Evolutionary conservation across 140 eudicot genomes (phyloP), one percentile per base, ranked within the genome.

Genomic region (Anethum foeniculum): DNA sequence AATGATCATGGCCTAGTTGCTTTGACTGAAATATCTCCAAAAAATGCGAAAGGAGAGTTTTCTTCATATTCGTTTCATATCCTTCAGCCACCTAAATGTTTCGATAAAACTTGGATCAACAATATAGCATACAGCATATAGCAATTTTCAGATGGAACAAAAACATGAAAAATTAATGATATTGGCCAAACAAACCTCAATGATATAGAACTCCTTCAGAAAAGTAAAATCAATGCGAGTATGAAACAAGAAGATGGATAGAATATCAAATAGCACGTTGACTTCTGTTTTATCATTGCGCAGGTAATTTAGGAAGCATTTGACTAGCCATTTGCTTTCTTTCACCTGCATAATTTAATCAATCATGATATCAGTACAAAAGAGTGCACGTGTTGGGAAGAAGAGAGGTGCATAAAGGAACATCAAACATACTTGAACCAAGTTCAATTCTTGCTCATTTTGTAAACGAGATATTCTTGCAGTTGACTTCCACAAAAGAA

Each of bases 301-400:
- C 81, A 96, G 75, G 85, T 96, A 96, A 84, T 96, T 96, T 83
- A 96, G 90, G 82, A 93, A 96, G 90, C 99, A 96, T 85, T 96
- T 96, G 81, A 96, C 96, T 77, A 96, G 94, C 99, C 99, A 96
- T 82, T 96, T 96, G 93, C 98, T 96, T 87, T 96, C 99, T 82
- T 93, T 96, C 71, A 96, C 98, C 99, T 96, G 93, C 43, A 67
- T 13, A 67, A 39, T 62, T 25, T 0, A 32, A 67, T 30, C 21
- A 67, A 30, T 14, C 23, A 67, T 67, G 43, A 12, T 32, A 67
- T 67, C 43, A 67, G 39, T 5, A 30, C 7, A 15, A 16, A 64
- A 27, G 41, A 27, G 9, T 30, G 43, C 34, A 32, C 14, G 74
- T 16, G 15, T 16, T 69, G 2, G 8, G 74, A 28, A 39, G 43